phyloP scores from a whole-genome alignment of 139 green algal species.

The Tetradesmus obliquus region DNA sequence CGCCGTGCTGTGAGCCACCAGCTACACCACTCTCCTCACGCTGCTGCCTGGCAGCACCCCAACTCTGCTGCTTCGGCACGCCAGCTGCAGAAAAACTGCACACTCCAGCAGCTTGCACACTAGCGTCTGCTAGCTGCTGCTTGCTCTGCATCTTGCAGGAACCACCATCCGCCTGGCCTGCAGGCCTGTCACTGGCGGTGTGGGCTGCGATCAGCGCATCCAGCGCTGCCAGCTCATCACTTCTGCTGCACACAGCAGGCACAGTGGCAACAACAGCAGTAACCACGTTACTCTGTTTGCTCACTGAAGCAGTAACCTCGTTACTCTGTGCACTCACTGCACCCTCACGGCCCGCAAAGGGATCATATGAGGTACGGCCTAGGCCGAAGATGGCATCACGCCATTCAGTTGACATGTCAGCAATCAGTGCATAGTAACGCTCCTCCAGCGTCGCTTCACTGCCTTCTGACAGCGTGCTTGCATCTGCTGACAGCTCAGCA shows the following conservation, averaged over 20 bases:
- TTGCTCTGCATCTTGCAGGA: not conserved
- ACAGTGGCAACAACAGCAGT: not conserved
- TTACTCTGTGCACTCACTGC: too few relatives aligned
- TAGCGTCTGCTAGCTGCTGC: not conserved
- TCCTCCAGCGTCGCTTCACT: not conserved
- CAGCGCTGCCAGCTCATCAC: not conserved
- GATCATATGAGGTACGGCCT: constrained; percentile 4
- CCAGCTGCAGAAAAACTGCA: too few relatives aligned
- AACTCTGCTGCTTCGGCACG: too few relatives aligned
- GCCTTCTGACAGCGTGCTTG: not conserved
- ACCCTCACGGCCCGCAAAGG: too few relatives aligned
- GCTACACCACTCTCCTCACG: too few relatives aligned
- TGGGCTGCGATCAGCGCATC: not conserved
- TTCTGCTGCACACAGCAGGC: not conserved
- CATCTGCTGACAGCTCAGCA: not conserved
- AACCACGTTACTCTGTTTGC: not conserved
- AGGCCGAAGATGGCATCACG: not conserved
- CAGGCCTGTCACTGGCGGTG: not conserved
- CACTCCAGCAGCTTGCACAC: too few relatives aligned
- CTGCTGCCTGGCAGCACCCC: too few relatives aligned
- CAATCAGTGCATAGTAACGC: not conserved
- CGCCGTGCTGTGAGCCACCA: too few relatives aligned
- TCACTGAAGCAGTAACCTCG: too few relatives aligned
- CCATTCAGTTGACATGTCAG: not conserved
- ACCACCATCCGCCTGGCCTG: not conserved